Base-by-base conservation (phyloP, 306 rosid genomes). In the Sicyos baderoa region DNA sequence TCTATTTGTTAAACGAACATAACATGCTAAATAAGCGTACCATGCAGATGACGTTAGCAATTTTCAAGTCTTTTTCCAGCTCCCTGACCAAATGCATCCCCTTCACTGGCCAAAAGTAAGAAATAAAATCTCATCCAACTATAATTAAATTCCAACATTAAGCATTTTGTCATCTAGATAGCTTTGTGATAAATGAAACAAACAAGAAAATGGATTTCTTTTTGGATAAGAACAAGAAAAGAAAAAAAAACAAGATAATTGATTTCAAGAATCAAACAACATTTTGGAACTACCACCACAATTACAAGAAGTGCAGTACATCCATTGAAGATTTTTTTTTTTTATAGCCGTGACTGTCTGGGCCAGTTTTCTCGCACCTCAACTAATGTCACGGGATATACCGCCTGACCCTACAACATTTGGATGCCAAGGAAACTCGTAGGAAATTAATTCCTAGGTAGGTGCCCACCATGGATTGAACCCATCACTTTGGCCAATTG, bases 11-110 rank as follows among this genome's bases (percentile, higher is more conserved):
- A 3, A 73, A 60, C 53, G 35, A 47, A 48, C 54, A 74, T 54
- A 47, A 63, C 58, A 82, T 18, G 16, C 61, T 75, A 64, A 50
- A 42, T 21, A 73, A 77, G 62, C 84, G 80, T 82, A 94, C 99
- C 97, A 84, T 90, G 77, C 99, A 94, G 78, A 94, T 94, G 82
- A 94, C 95, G 61, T 90, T 94, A 66, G 99, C 97, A 87, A 90
- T 84, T 83, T 95, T 85, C 71, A 94, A 83, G 84, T 94, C 99
- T 78, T 85, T 90, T 81, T 94, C 99, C 85, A 94, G 79, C 80
- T 94, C 99, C 77, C 97, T 80, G 76, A 94, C 97, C 86, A 94
- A 89, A 90, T 90, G 76, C 99, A 94, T 94, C 89, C 99, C 99
- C 97, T 94, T 94, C 96, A 90, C 99, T 94, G 99, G 77, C 87